A percentile compares a stretch with the other conserved stretches of the same genome.
phyloP scores from a whole-genome alignment of 306 rosid genomes.

The Acacia acuminata region DNA sequence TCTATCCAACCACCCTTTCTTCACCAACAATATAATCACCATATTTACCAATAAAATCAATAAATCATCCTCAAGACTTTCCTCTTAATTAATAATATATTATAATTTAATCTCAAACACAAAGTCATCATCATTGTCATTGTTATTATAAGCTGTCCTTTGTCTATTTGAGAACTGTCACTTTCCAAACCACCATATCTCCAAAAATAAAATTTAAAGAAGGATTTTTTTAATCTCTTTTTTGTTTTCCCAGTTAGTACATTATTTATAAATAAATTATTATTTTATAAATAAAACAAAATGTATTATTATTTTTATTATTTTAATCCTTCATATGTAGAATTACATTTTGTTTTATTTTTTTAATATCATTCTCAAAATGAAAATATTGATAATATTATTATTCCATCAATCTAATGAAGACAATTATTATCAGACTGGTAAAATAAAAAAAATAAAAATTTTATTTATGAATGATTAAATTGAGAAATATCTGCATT shows the following conservation, averaged over 20 bases:
- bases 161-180: background rate
- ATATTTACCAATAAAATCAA: slow-evolving; percentile 7
- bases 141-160: background rate
- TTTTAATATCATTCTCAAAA: background rate
- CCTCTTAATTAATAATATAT: background rate
- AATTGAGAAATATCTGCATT: background rate
- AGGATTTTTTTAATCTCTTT: background rate
- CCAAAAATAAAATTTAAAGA: background rate
- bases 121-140: background rate
- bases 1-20: background rate
- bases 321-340: background rate
- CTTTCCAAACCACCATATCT: background rate
- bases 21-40: slow-evolving; percentile 3
- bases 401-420: background rate
- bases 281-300: too few species aligned
- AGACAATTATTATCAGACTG: background rate
- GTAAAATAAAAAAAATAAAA: background rate
- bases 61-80: background rate
- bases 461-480: background rate
- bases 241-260: background rate
- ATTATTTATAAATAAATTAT: background rate
- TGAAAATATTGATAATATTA: background rate
- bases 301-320: background rate
- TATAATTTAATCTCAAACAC: background rate
- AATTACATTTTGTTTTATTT: background rate